Percentiles rank a stretch among this genome's conserved stretches.
Conservation (phyloP, 75 land plant species). For the Pinus albicaulis region DNA sequence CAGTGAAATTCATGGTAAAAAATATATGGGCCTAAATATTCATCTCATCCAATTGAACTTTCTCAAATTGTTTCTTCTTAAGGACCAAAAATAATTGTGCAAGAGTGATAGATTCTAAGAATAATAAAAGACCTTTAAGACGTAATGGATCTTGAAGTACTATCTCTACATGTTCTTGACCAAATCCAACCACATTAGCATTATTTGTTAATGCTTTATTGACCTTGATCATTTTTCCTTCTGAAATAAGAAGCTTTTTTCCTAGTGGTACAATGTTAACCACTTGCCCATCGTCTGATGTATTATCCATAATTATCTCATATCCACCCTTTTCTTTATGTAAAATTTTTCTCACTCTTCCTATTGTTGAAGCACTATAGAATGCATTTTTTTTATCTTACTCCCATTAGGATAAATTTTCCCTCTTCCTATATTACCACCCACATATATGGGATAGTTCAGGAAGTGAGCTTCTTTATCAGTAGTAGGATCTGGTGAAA, state of each 20-base stretch:
- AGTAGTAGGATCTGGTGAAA: slow-evolving; percentile 9
- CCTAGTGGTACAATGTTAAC: not conserved
- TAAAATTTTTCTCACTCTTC: not conserved
- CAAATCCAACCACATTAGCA: not conserved
- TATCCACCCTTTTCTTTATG: not conserved
- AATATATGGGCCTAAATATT: no score
- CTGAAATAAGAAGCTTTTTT: not conserved
- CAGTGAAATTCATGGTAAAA: no score
- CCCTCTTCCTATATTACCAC: no score
- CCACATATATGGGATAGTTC: no score
- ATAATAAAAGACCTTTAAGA: no score
- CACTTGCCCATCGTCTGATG: not conserved
- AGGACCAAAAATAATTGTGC: not conserved
- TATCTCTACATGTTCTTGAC: not conserved
- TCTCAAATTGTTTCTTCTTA: slow-evolving; percentile 4
- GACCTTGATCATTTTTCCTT: not conserved
- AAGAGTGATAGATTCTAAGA: not conserved
- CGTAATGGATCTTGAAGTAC: not conserved
- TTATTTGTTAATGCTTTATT: not conserved
- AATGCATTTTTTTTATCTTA: not conserved
- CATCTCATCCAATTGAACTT: not conserved
- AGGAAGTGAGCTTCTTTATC: not conserved
- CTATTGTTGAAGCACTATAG: slow-evolving; percentile 9
- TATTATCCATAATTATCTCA: not conserved
- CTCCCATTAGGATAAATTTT: no score